These are phyloP conservation scores for Suillus spraguei DNA, from an alignment of 768 basidiomycete genomes.

Conservation along the genomic window DNA sequence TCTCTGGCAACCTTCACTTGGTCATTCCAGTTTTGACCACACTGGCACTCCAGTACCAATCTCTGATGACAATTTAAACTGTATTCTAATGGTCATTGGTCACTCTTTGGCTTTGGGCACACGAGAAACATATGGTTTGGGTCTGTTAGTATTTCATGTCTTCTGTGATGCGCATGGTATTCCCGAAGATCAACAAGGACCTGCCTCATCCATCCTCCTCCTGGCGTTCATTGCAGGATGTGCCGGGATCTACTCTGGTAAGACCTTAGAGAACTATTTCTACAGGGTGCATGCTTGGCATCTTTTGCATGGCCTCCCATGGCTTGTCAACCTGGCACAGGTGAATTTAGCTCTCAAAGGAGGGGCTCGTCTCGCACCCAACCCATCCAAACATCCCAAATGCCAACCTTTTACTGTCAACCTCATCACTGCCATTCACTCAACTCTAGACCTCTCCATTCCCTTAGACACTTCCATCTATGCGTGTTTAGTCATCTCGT, in stretches of 20 bases:
- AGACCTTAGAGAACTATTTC: neutral
- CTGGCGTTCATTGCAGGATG: neutral
- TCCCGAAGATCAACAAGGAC: neutral
- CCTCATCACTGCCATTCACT: neutral
- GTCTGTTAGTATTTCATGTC: neutral
- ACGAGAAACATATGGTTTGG: neutral
- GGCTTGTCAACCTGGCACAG: neutral
- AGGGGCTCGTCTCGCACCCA: fast-evolving
- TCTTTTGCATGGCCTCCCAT: neutral
- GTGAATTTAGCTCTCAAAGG: neutral
- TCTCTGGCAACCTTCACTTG: too few relatives aligned
- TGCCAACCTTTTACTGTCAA: fast-evolving
- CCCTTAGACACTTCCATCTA: neutral
- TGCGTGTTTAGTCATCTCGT: neutral
- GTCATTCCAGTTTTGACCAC: too few relatives aligned
- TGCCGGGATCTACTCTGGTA: neutral
- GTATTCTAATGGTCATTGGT: neutral
- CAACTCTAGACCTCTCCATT: fast-evolving
- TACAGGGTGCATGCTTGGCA: neutral
- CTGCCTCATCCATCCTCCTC: neutral
- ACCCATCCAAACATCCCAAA: neutral
- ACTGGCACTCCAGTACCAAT: neutral
- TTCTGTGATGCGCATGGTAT: neutral
- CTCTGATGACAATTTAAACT: neutral
- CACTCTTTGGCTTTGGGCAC: neutral